Evolutionary conservation across 768 basidiomycete genomes (phyloP).

Genomic region (Leccinum pellstonianum): DNA sequence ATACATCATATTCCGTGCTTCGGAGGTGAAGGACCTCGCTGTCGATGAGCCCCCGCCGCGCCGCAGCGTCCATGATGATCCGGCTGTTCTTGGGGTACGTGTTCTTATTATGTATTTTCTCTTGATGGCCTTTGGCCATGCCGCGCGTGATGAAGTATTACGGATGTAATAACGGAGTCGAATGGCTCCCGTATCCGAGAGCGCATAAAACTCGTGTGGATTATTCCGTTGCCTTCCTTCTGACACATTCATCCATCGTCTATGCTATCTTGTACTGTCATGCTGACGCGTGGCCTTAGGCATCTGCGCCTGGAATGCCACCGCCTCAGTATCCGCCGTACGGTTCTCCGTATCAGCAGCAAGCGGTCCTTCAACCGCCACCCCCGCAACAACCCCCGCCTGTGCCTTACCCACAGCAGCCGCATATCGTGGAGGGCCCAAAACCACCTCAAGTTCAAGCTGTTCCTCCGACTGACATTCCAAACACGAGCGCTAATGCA

Average conservation of each 20-base stretch:
- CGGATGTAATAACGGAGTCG: conserved; percentile 43
- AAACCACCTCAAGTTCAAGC: conserved; percentile 18
- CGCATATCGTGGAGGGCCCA: conserved; percentile 28
- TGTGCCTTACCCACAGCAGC: conserved; percentile 28
- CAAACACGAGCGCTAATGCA: conserved; percentile 26
- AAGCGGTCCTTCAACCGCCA: conserved; percentile 31
- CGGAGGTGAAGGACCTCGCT: conserved; percentile 86
- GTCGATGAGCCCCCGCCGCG: conserved; percentile 66
- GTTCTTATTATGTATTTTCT: conserved; percentile 15
- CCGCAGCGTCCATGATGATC: conserved; percentile 77
- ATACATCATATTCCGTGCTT: conserved; percentile 89
- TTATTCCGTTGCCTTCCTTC: conserved; percentile 63
- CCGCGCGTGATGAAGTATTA: conserved; percentile 41
- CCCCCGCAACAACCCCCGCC: conserved; percentile 32
- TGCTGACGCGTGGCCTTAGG: conserved; percentile 35
- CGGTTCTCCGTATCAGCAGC: conserved; percentile 33
- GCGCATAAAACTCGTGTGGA: conserved; percentile 49
- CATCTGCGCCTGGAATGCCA: conserved; percentile 45
- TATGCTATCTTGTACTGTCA: not conserved
- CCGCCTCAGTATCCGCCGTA: conserved; percentile 32
- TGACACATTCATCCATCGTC: conserved; percentile 30
- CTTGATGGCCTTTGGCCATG: conserved; percentile 4
- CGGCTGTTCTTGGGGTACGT: conserved; percentile 78
- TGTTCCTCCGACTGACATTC: conserved; percentile 25
- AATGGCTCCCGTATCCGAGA: conserved; percentile 39